Evolutionary conservation across 2,329 filamentous ascomycete species (phyloP).

Genomic region (Ophiosphaerella herpotricha): DNA sequence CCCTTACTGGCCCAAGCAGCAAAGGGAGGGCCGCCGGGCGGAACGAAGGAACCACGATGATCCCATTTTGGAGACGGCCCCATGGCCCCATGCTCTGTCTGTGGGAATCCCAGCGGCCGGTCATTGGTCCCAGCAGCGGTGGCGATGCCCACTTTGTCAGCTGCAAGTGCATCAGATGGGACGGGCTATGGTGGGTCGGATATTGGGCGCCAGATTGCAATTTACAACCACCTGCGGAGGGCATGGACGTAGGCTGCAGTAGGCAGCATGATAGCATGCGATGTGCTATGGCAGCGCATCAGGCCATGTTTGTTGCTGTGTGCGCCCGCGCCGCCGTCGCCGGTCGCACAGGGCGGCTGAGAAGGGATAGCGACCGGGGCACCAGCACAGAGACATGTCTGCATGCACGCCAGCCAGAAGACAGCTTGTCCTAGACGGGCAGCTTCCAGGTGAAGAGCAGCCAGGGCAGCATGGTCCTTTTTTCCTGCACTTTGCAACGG

Average conservation of each 20-base stretch:
- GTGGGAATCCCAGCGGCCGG: constrained; percentile 16
- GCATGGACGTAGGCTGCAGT: neutral
- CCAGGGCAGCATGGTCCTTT: neutral
- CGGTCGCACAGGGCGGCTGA: constrained; percentile 15
- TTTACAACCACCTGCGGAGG: neutral
- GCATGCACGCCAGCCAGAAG: too few species aligned
- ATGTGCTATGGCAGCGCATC: constrained; percentile 12
- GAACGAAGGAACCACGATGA: constrained; percentile 7
- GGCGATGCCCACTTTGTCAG: constrained; percentile 9
- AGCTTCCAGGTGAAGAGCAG: neutral
- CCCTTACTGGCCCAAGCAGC: too few species aligned
- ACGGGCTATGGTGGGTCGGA: neutral
- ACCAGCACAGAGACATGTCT: neutral
- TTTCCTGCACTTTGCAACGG: neutral
- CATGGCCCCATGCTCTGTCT: constrained; percentile 5
- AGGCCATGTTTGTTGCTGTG: constrained; percentile 23
- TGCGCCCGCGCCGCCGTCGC: constrained; percentile 12
- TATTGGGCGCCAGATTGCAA: constrained; percentile 13
- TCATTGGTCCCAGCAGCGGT: constrained; percentile 22
- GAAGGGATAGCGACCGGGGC: too few species aligned
- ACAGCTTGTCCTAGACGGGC: neutral
- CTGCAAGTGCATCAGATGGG: constrained; percentile 8
- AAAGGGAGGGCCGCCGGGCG: neutral
- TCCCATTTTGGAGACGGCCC: constrained; percentile 7
- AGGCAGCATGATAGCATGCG: neutral